Evolutionary conservation across 306 rosid genomes (phyloP).

Genomic region (Acacia crassicarpa): DNA sequence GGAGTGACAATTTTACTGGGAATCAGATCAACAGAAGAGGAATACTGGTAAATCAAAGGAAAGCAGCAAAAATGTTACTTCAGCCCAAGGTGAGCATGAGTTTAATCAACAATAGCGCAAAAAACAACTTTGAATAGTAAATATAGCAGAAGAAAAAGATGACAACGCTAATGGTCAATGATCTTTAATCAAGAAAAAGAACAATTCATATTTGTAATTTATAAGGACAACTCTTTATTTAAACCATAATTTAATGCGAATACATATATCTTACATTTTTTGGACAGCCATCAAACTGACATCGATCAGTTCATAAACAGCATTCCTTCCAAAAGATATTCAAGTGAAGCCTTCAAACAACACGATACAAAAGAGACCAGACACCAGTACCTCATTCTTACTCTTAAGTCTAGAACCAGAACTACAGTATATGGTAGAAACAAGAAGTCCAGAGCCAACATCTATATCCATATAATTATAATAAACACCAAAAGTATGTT

Average conservation of each 20-base stretch:
- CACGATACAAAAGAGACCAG: neutral
- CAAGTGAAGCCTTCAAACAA: neutral
- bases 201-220: neutral
- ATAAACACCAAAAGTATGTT: neutral
- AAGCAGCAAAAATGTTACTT: neutral
- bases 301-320: neutral
- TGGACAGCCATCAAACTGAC: neutral
- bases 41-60: neutral
- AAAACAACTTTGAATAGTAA: neutral
- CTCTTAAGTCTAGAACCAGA: neutral
- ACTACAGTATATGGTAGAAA: slow-evolving; percentile 4
- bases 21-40: neutral
- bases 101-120: neutral
- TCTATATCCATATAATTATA: neutral
- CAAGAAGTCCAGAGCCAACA: neutral
- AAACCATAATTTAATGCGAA: neutral
- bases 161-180: neutral
- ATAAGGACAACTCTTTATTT: neutral
- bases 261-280: neutral
- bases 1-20: neutral
- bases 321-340: neutral
- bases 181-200: neutral
- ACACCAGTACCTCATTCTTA: neutral
- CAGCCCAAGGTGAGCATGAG: neutral
- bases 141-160: neutral